Evolutionary conservation across 225 moss, liverwort and hornwort genomes (phyloP).

Genomic region (Sphagnum contortum): DNA sequence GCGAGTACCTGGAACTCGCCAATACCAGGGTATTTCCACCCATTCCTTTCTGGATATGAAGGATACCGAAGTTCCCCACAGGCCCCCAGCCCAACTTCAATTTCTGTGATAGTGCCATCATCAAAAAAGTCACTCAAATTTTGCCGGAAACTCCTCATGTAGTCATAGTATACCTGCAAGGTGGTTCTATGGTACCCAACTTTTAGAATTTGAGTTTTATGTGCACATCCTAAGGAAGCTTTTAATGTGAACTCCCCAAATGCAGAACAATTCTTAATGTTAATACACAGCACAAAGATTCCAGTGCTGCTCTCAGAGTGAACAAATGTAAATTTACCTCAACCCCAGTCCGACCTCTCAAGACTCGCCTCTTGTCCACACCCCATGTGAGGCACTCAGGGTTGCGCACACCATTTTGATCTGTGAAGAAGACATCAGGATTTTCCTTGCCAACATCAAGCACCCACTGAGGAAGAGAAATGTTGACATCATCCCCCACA

Average conservation of each 20-base stretch:
- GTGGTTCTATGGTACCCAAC: neutral
- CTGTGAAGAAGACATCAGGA: slow-evolving; percentile 46
- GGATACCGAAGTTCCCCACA: slow-evolving; percentile 44
- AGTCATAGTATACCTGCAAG: slow-evolving; percentile 36
- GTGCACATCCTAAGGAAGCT: too few relatives aligned
- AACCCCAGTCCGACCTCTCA: slow-evolving; percentile 29
- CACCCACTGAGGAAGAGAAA: slow-evolving; percentile 27
- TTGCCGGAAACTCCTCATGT: slow-evolving; percentile 38
- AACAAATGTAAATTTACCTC: slow-evolving; percentile 14
- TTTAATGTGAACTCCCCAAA: too few relatives aligned
- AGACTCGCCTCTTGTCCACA: slow-evolving; percentile 36
- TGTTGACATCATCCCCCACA: slow-evolving; percentile 41
- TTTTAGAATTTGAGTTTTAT: neutral
- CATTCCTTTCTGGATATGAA: slow-evolving; percentile 38
- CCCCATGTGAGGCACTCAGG: slow-evolving; percentile 42
- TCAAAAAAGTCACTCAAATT: slow-evolving; percentile 31
- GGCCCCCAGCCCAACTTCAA: slow-evolving; percentile 38
- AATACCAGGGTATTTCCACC: slow-evolving; percentile 43
- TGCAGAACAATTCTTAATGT: too few relatives aligned
- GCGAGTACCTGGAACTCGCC: slow-evolving; percentile 37
- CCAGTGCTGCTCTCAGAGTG: too few relatives aligned
- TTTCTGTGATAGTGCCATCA: slow-evolving; percentile 47
- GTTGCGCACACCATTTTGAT: slow-evolving; percentile 26
- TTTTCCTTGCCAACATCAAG: slow-evolving; percentile 34
- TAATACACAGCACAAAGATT: too few relatives aligned